A percentile compares a stretch with the other conserved stretches of the same genome.
Evolutionary conservation across 1,139 yeast species (phyloP).

Genomic region (Arxiozyma slooffiae): DNA sequence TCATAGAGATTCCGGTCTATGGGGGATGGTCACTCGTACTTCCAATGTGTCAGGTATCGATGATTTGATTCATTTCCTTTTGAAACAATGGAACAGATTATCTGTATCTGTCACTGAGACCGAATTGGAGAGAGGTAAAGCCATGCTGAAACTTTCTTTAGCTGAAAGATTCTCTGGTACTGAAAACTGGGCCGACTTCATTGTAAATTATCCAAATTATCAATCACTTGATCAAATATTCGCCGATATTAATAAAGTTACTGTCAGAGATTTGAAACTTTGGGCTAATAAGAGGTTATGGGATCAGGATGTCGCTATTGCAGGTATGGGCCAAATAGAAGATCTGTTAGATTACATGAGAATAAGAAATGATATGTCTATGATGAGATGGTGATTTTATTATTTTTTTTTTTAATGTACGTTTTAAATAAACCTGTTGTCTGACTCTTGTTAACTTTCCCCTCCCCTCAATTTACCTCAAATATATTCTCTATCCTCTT

Average conservation of each 20-base stretch:
- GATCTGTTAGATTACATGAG: conserved; percentile 73
- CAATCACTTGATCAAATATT: conserved; percentile 49
- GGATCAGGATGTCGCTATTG: conserved; percentile 76
- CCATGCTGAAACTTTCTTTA: conserved; percentile 54
- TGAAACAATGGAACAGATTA: conserved; percentile 82
- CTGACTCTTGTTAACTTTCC: neutral
- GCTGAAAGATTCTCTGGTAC: conserved; percentile 37
- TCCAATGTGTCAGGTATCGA: conserved; percentile 52
- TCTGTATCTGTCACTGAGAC: conserved; percentile 64
- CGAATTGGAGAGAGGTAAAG: conserved; percentile 71
- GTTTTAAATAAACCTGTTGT: neutral
- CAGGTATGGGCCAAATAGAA: conserved; percentile 81
- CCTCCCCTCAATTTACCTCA: conserved; percentile 11
- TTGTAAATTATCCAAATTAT: conserved; percentile 26
- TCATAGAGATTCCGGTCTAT: conserved; percentile 68
- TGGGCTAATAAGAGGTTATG: conserved; percentile 71
- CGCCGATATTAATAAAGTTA: conserved; percentile 53
- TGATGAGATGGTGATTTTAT: conserved; percentile 72
- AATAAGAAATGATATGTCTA: conserved; percentile 78
- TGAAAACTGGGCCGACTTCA: neutral
- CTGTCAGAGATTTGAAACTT: conserved; percentile 48
- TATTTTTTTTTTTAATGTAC: conserved; percentile 1
- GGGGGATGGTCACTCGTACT: conserved; percentile 68
- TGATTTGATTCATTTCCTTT: conserved; percentile 67
- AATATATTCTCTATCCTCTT: no score